These are phyloP conservation scores for Kitagawia praeruptora DNA, from an alignment of 129 eudicot species.

Conservation along the genomic window DNA sequence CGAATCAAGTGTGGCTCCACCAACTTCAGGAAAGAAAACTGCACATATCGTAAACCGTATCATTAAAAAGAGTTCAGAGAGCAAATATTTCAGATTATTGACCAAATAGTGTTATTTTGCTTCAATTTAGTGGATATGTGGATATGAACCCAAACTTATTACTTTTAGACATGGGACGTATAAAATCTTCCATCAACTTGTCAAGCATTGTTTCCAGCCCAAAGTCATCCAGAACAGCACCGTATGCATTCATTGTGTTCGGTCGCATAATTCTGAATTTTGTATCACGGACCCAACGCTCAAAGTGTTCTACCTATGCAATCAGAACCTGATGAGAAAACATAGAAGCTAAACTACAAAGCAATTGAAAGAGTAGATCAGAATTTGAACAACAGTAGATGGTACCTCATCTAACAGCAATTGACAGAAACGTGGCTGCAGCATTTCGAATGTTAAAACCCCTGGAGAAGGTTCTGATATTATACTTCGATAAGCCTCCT, in stretches of 20 bases:
- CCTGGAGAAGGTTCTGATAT: conserved; percentile 90
- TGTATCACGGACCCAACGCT: conserved; percentile 70
- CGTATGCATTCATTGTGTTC: conserved; percentile 77
- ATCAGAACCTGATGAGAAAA: conserved; percentile 45
- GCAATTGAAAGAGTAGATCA: conserved; percentile 17
- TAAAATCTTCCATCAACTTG: conserved; percentile 71
- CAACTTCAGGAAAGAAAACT: conserved; percentile 91
- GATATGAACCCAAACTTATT: conserved; percentile 11
- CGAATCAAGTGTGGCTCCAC: conserved; percentile 77
- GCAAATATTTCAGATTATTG: conserved; percentile 5
- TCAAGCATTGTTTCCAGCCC: conserved; percentile 84
- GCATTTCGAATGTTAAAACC: conserved; percentile 62
- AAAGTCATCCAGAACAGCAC: conserved; percentile 93
- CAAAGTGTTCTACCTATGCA: conserved; percentile 79
- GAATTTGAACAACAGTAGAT: conserved; percentile 8
- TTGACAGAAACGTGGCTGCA: conserved; percentile 80
- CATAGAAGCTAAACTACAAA: conserved; percentile 37
- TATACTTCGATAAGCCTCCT: conserved; percentile 56
- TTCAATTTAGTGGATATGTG: background rate
- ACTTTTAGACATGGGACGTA: conserved; percentile 79
- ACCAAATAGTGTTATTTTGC: background rate
- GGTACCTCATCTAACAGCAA: conserved; percentile 81
- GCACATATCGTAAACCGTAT: conserved; percentile 25
- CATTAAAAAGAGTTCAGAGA: conserved; percentile 11
- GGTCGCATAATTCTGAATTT: conserved; percentile 86